These are phyloP conservation scores for Hypoxylon fragiforme DNA, from an alignment of 495 filamentous ascomycete genomes.

Conservation along the genomic window DNA sequence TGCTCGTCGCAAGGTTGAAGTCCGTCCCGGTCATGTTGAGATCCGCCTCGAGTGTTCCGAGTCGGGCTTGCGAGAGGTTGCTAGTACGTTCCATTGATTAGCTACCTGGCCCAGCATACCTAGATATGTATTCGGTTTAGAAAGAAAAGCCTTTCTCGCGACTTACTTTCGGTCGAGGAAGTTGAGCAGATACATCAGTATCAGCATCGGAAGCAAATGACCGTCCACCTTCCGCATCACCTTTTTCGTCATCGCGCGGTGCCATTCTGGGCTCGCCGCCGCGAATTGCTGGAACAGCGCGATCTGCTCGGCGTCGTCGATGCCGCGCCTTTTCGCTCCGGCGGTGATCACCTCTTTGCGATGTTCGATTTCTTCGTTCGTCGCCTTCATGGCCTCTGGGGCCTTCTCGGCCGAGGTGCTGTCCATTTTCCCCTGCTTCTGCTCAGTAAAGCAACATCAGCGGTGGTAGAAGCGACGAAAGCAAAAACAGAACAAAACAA, in stretches of 20 bases:
- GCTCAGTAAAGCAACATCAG: too few relatives aligned
- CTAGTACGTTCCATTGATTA: too few relatives aligned
- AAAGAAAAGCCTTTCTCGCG: not conserved
- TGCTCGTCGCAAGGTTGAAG: slow-evolving; percentile 60
- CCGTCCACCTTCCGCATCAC: slow-evolving; percentile 47
- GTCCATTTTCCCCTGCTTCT: slow-evolving; percentile 6
- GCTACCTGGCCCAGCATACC: slow-evolving; percentile 2
- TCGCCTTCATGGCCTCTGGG: slow-evolving; percentile 8
- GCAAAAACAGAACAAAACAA: too few relatives aligned
- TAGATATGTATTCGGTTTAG: not conserved
- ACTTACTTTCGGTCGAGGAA: slow-evolving; percentile 48
- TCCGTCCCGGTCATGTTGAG: slow-evolving; percentile 50
- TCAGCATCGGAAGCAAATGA: slow-evolving; percentile 47
- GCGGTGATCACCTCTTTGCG: slow-evolving; percentile 12
- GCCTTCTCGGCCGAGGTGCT: slow-evolving; percentile 7
- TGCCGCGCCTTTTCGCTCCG: slow-evolving; percentile 3
- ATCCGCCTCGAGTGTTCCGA: slow-evolving; percentile 51
- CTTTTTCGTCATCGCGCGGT: slow-evolving; percentile 23
- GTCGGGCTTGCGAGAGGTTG: slow-evolving; percentile 48
- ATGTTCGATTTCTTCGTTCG: slow-evolving; percentile 20
- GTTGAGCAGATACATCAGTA: slow-evolving; percentile 50
- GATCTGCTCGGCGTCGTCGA: slow-evolving; percentile 31
- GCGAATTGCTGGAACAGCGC: slow-evolving; percentile 32
- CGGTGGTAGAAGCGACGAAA: too few relatives aligned
- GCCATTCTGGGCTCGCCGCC: slow-evolving; percentile 33